Evolutionary conservation across 139 green algal species (phyloP), one percentile per base, ranked within the genome.

Genomic region (Bryopsis sp.): DNA sequence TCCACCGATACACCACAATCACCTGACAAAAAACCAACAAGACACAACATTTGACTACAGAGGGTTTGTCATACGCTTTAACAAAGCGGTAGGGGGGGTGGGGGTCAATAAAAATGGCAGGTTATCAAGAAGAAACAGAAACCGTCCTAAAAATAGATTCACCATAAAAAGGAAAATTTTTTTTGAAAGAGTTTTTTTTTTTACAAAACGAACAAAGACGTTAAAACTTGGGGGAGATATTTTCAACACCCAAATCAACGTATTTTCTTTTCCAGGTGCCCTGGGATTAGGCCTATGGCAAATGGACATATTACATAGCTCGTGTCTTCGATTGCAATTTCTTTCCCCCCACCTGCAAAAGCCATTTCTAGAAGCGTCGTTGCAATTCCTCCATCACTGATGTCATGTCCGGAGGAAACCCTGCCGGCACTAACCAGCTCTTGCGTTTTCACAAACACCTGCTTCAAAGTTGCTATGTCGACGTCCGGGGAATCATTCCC

Each of bases 351-450:
- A 84, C 89, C 88, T 15, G 88, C 82, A 82, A 96, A 98, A 11
- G 91, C 91, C 91, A 97, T 98, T 83, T 99, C 94, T 54, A 96
- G 78, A 60, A 96, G 72, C 3, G 87, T 73, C 22, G 84, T 88
- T 0, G 79, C 84, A 15, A 96, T 65, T 67, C 94, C 94, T 34
- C 94, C 94, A 67, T 99, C 94, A 58, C 74, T 88, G 67, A 99
- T 86, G 80, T 99, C 94, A 71, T 99, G 94, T 1, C 94, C 92
- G 11, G 94, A 82, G 32, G 75, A 82, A 60, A 99, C 82, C 39
- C 78, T 50, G 19, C 82, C 76, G 2, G 76, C 54, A 1, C 58
- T 68, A 0, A 99, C 47, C 65, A 97, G 83, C 22, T 31, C 37
- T 82, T 97, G 89, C 11, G 86, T 95, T 43, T 80, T 78, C 48